Percentiles rank a stretch among this genome's conserved stretches.
phyloP scores from a whole-genome alignment of 2,329 filamentous ascomycete genomes.

The Aspergillus sp. region DNA sequence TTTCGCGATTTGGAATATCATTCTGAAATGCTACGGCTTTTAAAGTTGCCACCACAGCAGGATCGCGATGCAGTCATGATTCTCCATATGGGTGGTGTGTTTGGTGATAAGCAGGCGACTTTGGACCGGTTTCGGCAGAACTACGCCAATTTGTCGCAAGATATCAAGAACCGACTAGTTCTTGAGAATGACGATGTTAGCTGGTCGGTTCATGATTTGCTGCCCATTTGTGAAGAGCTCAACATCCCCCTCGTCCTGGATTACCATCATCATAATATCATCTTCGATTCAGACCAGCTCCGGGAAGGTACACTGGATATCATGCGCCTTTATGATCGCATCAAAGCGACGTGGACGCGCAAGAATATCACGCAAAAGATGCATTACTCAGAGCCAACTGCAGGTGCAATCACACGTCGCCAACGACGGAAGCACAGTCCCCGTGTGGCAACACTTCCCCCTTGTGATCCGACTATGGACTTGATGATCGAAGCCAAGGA shows the following conservation, averaged over 20 bases:
- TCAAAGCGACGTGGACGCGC: constrained; percentile 72
- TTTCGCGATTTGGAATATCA: constrained; percentile 83
- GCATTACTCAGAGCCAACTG: constrained; percentile 83
- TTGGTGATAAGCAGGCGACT: constrained; percentile 76
- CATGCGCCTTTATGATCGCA: constrained; percentile 64
- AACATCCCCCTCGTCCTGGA: constrained; percentile 89
- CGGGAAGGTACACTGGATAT: constrained; percentile 84
- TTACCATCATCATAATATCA: constrained; percentile 92
- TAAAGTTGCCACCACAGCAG: constrained; percentile 69
- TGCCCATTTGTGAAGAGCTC: constrained; percentile 87
- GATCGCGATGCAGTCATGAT: constrained; percentile 90
- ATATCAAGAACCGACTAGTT: constrained; percentile 73
- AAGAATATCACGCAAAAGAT: constrained; percentile 90
- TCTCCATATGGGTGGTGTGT: constrained; percentile 83
- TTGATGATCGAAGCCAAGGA: constrained; percentile 99
- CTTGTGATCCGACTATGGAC: constrained; percentile 77
- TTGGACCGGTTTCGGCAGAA: constrained; percentile 71
- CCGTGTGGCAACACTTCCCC: constrained; percentile 71
- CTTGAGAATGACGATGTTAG: constrained; percentile 92
- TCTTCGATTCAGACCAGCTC: constrained; percentile 66
- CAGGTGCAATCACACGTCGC: constrained; percentile 66
- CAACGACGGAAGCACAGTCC: constrained; percentile 81
- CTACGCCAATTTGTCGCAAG: constrained; percentile 59
- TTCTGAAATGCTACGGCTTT: constrained; percentile 70
- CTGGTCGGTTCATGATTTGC: constrained; percentile 85